These are phyloP conservation scores for Tetracentron sinense DNA, from an alignment of 164 flowering plant species.

Conservation along the genomic window DNA sequence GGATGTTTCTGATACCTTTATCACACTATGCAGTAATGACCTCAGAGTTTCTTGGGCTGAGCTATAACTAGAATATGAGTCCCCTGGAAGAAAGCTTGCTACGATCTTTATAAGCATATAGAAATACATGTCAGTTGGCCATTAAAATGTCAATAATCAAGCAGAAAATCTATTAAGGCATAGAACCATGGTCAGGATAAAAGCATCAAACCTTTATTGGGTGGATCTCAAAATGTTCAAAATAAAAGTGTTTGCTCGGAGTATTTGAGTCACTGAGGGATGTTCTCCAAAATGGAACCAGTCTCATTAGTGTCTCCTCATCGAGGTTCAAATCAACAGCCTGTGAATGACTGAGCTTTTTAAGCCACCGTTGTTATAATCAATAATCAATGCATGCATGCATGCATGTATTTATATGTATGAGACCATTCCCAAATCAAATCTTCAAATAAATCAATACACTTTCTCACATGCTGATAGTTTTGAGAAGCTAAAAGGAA, in stretches of 20 bases:
- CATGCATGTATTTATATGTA: not conserved
- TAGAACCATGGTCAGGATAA: not conserved
- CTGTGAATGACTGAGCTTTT: slow-evolving; percentile 32
- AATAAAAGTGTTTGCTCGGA: slow-evolving; percentile 66
- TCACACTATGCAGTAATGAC: slow-evolving; percentile 84
- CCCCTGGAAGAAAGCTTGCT: slow-evolving; percentile 87
- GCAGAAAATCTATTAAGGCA: slow-evolving; percentile 1
- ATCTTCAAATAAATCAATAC: no score
- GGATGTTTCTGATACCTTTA: slow-evolving; percentile 52
- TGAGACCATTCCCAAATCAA: not conserved
- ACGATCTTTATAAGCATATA: slow-evolving; percentile 42
- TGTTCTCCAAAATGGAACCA: slow-evolving; percentile 88
- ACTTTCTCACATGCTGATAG: not conserved
- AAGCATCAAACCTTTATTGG: slow-evolving; percentile 70
- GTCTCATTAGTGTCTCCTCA: slow-evolving; percentile 88
- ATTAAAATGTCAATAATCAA: not conserved
- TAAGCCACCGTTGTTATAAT: slow-evolving; percentile 2
- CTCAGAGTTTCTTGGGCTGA: slow-evolving; percentile 85
- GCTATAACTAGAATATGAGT: slow-evolving; percentile 65
- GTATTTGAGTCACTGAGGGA: slow-evolving; percentile 64
- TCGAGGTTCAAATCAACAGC: slow-evolving; percentile 85
- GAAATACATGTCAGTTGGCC: slow-evolving; percentile 16
- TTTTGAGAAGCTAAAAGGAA: slow-evolving; percentile 4
- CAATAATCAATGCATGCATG: not conserved
- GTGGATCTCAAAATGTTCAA: slow-evolving; percentile 94